Conservation (phyloP, 2,329 filamentous ascomycete genomes). For the Rosellinia necatrix region DNA sequence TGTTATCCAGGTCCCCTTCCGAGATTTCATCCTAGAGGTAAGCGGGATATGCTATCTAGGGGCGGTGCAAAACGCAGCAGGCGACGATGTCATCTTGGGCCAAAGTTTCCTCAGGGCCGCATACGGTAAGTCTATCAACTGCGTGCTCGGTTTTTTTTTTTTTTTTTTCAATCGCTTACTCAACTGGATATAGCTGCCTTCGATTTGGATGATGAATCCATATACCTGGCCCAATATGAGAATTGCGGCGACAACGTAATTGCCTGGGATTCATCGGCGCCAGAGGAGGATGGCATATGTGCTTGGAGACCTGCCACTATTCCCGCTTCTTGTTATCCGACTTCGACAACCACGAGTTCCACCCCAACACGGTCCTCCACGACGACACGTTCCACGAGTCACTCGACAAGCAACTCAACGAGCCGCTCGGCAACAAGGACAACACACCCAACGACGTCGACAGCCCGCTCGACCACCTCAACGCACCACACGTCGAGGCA, state of each 20-base stretch:
- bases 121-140: conserved; percentile 22
- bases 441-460: background rate
- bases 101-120: conserved; percentile 27
- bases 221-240: conserved; percentile 31
- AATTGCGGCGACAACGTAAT: conserved; percentile 27
- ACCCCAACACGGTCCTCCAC: conserved; percentile 3
- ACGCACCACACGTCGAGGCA: background rate
- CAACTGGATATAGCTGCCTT: conserved; percentile 25
- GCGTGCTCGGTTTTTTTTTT: background rate
- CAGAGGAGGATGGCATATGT: conserved; percentile 17
- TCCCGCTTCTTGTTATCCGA: conserved; percentile 13
- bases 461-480: background rate
- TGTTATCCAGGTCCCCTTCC: conserved; percentile 25
- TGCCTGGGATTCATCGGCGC: conserved; percentile 15
- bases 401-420: background rate
- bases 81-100: conserved; percentile 20
- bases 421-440: conserved; percentile 2
- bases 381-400: background rate
- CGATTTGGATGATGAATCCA: conserved; percentile 24
- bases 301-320: conserved; percentile 7
- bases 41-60: conserved; percentile 24
- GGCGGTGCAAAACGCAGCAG: background rate
- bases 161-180: background rate
- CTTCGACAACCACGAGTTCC: conserved; percentile 10
- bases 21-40: conserved; percentile 27